These are phyloP conservation scores for Hanseniaspora lachancei DNA, from an alignment of 805 yeast species.

Conservation along the genomic window DNA sequence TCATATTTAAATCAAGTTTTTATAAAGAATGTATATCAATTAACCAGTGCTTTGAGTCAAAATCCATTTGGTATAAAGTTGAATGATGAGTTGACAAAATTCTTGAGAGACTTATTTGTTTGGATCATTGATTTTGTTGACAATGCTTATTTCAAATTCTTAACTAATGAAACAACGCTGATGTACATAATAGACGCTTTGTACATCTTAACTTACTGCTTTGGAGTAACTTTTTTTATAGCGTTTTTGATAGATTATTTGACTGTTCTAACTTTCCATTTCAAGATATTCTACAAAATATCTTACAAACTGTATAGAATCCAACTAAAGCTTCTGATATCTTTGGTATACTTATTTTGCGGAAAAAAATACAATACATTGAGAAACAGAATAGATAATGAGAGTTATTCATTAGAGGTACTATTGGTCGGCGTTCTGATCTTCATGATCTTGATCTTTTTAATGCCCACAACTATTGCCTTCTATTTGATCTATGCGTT, in stretches of 20 bases:
- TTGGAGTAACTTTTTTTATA: slow-evolving; percentile 60
- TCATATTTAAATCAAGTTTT: slow-evolving; percentile 16
- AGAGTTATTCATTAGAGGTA: slow-evolving; percentile 76
- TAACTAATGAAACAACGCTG: slow-evolving; percentile 24
- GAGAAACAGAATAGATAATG: slow-evolving; percentile 73
- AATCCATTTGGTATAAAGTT: slow-evolving; percentile 92
- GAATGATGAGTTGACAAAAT: slow-evolving; percentile 70
- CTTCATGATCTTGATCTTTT: slow-evolving; percentile 63
- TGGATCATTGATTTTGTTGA: slow-evolving; percentile 75
- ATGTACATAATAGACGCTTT: slow-evolving; percentile 21
- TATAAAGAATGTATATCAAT: slow-evolving; percentile 33
- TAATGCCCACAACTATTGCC: slow-evolving; percentile 77
- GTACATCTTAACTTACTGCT: slow-evolving; percentile 31
- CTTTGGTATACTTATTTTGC: slow-evolving; percentile 71
- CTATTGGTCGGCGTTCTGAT: slow-evolving; percentile 75
- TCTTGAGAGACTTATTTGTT: slow-evolving; percentile 70
- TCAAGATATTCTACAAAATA: slow-evolving; percentile 63
- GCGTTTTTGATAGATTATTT: slow-evolving; percentile 55
- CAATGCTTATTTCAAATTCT: slow-evolving; percentile 18
- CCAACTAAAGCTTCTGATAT: slow-evolving; percentile 53
- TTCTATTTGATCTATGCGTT: slow-evolving; percentile 66
- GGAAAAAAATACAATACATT: slow-evolving; percentile 80
- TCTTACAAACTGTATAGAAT: slow-evolving; percentile 67
- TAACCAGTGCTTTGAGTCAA: slow-evolving; percentile 63
- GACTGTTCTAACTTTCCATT: slow-evolving; percentile 52